Percentiles rank a stretch among this genome's conserved stretches.
phyloP scores from a whole-genome alignment of 2,329 filamentous ascomycete genomes.

The Lasiodiplodia citricola region DNA sequence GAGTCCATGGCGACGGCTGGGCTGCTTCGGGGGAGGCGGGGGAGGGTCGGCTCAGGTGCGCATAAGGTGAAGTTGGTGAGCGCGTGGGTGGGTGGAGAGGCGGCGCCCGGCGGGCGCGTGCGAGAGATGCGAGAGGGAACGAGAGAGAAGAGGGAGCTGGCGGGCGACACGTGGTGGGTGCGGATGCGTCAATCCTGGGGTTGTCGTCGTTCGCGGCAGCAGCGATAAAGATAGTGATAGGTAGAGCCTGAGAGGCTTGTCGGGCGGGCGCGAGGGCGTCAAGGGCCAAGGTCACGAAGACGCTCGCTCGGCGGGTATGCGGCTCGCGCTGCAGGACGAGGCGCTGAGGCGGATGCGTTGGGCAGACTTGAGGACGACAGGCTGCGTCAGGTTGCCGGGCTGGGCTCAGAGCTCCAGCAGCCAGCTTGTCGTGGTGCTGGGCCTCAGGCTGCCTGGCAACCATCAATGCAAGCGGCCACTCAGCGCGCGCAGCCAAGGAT shows the following conservation, averaged over 20 bases:
- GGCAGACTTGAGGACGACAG: conserved; percentile 13
- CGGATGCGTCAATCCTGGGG: conserved; percentile 28
- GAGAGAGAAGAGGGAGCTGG: neutral
- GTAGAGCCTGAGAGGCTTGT: conserved; percentile 7
- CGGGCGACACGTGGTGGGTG: conserved; percentile 29
- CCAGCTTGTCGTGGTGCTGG: neutral
- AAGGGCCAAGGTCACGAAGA: neutral
- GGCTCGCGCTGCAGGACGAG: conserved; percentile 23
- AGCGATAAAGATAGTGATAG: conserved; percentile 28
- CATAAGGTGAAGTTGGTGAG: conserved; percentile 19
- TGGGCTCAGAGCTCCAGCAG: neutral
- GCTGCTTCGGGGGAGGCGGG: conserved; percentile 24
- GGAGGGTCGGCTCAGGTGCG: conserved; percentile 18
- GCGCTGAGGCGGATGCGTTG: conserved; percentile 21
- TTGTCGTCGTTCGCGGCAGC: conserved; percentile 23
- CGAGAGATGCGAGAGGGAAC: neutral
- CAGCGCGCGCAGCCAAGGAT: conserved; percentile 1
- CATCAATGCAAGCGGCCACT: neutral
- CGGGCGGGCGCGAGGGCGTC: conserved; percentile 12
- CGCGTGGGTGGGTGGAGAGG: neutral
- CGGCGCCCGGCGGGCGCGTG: neutral
- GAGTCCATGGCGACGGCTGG: conserved; percentile 26
- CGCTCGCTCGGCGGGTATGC: conserved; percentile 17
- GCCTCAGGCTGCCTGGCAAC: neutral
- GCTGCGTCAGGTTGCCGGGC: conserved; percentile 3